These are phyloP conservation scores for Yamadazyma dushanensis DNA, from an alignment of 1,139 yeast species.

Conservation along the genomic window DNA sequence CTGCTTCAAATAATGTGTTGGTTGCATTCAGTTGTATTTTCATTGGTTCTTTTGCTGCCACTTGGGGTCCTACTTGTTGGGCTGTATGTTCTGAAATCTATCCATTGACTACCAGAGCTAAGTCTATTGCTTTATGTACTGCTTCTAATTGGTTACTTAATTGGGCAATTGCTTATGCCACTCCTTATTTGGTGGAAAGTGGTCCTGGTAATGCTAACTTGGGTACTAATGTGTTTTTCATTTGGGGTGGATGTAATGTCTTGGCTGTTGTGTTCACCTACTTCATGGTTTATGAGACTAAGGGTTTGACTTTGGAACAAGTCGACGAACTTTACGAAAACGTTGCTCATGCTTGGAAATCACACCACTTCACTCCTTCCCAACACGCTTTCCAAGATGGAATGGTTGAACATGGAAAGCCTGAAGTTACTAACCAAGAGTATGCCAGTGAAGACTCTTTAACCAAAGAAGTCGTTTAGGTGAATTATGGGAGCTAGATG, in stretches of 20 bases:
- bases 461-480: constrained; percentile 1
- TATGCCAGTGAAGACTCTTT: background rate
- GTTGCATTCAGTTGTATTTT: constrained; percentile 71
- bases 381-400: constrained; percentile 31
- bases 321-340: constrained; percentile 66
- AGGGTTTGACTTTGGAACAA: constrained; percentile 65
- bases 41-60: constrained; percentile 77
- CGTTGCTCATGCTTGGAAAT: constrained; percentile 33
- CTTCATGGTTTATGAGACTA: constrained; percentile 62
- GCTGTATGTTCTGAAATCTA: constrained; percentile 76
- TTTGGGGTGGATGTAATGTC: constrained; percentile 68
- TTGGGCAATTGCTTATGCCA: constrained; percentile 72
- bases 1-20: constrained; percentile 55
- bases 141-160: constrained; percentile 82
- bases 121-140: constrained; percentile 74
- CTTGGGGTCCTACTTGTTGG: constrained; percentile 87
- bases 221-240: constrained; percentile 46
- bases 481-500: too few relatives aligned
- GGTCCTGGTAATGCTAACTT: constrained; percentile 61
- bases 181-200: constrained; percentile 68
- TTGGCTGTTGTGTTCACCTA: constrained; percentile 56
- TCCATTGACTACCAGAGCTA: constrained; percentile 77
- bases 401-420: constrained; percentile 1
- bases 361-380: constrained; percentile 30
- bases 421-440: constrained; percentile 1